Evolutionary conservation across 2,329 filamentous ascomycete species (phyloP).

Genomic region (Hansfordia pulvinata): DNA sequence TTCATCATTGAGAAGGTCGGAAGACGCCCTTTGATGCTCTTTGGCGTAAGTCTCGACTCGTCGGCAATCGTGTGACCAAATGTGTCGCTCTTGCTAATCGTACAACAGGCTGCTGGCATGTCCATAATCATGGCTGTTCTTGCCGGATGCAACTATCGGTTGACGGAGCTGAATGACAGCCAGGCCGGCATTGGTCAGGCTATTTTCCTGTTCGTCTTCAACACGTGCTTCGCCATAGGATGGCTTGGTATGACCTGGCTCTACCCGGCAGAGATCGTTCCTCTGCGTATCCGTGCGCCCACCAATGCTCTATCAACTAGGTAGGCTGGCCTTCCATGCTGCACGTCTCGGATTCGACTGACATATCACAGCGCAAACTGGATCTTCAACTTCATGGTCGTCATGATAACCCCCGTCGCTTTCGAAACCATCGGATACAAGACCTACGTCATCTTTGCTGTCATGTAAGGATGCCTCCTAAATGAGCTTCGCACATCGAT

Average conservation of each 20-base stretch:
- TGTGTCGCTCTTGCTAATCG: too few relatives aligned
- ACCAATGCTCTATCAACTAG: conserved; percentile 51
- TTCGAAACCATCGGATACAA: conserved; percentile 38
- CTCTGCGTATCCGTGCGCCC: conserved; percentile 44
- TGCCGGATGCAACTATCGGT: not conserved
- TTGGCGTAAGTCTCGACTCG: too few relatives aligned
- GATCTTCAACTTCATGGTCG: conserved; percentile 51
- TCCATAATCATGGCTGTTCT: not conserved
- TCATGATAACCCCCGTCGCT: conserved; percentile 51
- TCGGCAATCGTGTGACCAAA: too few relatives aligned
- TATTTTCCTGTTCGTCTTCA: conserved; percentile 47
- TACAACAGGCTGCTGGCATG: not conserved
- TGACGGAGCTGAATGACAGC: too few relatives aligned
- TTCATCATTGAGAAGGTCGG: conserved; percentile 35
- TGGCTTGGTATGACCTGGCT: conserved; percentile 51
- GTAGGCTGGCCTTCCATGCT: too few relatives aligned
- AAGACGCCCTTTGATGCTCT: conserved; percentile 33
- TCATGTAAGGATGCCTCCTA: too few relatives aligned
- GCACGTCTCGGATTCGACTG: too few relatives aligned
- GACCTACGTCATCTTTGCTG: conserved; percentile 41
- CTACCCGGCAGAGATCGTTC: conserved; percentile 47
- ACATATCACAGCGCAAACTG: too few relatives aligned
- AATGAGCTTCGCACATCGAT: too few relatives aligned
- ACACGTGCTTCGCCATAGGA: conserved; percentile 42
- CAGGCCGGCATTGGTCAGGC: not conserved